A percentile compares a stretch with the other conserved stretches of the same genome.
Conservation (phyloP, 495 filamentous ascomycete species). For the Daldinia bambusicola region DNA sequence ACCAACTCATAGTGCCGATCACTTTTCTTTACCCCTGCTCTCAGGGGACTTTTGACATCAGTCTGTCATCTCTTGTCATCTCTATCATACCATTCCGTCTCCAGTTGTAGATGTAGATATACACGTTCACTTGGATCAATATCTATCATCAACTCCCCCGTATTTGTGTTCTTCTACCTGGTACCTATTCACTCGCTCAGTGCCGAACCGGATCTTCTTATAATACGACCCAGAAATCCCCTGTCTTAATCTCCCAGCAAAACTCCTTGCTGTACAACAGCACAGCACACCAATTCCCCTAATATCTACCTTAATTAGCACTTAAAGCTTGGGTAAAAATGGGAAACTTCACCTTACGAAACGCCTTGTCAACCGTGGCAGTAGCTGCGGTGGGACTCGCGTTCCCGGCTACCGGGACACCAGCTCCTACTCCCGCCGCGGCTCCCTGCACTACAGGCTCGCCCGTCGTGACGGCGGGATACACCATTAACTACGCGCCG, state of each 20-base stretch:
- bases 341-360: conserved; percentile 23
- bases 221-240: conserved; percentile 16
- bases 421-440: conserved; percentile 17
- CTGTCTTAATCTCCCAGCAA: not conserved
- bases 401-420: conserved; percentile 21
- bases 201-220: not conserved
- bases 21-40: conserved; percentile 8
- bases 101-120: conserved; percentile 32
- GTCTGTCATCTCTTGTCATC: conserved; percentile 22
- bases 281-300: not conserved
- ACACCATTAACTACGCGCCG: conserved; percentile 40
- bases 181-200: conserved; percentile 2
- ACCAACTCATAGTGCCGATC: conserved; percentile 26
- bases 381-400: conserved; percentile 27
- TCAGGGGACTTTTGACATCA: conserved; percentile 27
- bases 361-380: conserved; percentile 6
- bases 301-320: too few species aligned
- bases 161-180: not conserved
- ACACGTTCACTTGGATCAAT: conserved; percentile 31
- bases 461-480: conserved; percentile 42
- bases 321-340: conserved; percentile 3
- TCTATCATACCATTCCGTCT: conserved; percentile 20
- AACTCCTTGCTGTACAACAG: not conserved
- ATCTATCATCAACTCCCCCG: conserved; percentile 22
- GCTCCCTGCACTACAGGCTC: conserved; percentile 37